Evolutionary conservation across 2,329 filamentous ascomycete species (phyloP).

Genomic region (Catunica adiposa): DNA sequence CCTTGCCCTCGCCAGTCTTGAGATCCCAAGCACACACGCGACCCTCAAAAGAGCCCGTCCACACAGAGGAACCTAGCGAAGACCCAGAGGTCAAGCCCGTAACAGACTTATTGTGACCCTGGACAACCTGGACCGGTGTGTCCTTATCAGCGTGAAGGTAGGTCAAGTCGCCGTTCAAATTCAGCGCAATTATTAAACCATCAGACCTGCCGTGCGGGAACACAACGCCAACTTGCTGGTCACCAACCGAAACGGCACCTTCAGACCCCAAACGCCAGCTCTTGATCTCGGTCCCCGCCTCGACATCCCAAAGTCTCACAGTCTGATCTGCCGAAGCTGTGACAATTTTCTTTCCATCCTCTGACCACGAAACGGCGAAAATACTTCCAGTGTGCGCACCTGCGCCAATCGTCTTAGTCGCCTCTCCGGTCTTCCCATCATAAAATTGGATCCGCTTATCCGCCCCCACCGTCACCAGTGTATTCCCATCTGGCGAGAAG

Average conservation of each 20-base stretch:
- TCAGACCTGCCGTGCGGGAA: conserved; percentile 73
- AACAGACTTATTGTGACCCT: conserved; percentile 83
- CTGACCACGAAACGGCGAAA: conserved; percentile 78
- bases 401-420: conserved; percentile 59
- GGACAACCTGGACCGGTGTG: conserved; percentile 53
- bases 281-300: conserved; percentile 58
- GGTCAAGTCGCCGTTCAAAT: conserved; percentile 74
- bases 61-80: conserved; percentile 33
- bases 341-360: conserved; percentile 70
- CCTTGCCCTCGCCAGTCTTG: conserved; percentile 47
- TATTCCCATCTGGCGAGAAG: conserved; percentile 75
- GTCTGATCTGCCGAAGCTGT: conserved; percentile 91
- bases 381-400: conserved; percentile 82
- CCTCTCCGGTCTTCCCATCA: conserved; percentile 87
- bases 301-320: conserved; percentile 84
- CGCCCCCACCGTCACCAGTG: conserved; percentile 76
- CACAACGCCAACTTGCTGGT: conserved; percentile 90
- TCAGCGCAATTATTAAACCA: conserved; percentile 77
- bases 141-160: conserved; percentile 62
- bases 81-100: conserved; percentile 44
- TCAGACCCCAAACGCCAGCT: conserved; percentile 75
- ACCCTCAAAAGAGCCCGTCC: conserved; percentile 86
- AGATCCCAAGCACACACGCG: conserved; percentile 74
- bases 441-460: conserved; percentile 88
- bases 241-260: conserved; percentile 49